A percentile compares a stretch with the other conserved stretches of the same genome.
phyloP scores from a whole-genome alignment of 352 stramenopile species.

The Globisporangium takayamanum region DNA sequence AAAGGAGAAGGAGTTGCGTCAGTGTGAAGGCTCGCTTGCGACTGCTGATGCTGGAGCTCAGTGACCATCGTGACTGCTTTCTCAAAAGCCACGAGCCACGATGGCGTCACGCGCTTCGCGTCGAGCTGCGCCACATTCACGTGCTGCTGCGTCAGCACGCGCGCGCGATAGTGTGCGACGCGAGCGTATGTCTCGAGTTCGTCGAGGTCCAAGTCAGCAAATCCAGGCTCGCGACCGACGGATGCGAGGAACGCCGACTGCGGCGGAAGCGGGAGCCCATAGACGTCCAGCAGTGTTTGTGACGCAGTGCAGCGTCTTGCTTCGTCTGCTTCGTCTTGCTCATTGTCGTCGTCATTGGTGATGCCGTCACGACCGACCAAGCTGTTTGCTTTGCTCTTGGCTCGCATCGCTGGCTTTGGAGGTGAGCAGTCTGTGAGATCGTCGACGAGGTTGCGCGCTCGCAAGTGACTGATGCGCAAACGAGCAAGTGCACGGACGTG shows the following conservation, averaged over 20 bases:
- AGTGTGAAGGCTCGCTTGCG: not conserved
- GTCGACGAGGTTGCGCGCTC: conserved; percentile 12
- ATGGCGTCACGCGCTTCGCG: conserved; percentile 23
- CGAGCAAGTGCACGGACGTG: not conserved
- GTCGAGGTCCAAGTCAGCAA: conserved; percentile 40
- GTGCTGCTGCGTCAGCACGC: conserved; percentile 33
- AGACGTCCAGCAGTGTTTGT: conserved; percentile 36
- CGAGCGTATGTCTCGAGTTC: conserved; percentile 45
- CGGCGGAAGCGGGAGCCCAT: conserved; percentile 21
- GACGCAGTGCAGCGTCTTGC: no score
- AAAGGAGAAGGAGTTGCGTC: not conserved
- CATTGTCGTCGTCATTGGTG: not conserved
- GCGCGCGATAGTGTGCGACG: conserved; percentile 53
- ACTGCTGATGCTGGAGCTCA: conserved; percentile 21
- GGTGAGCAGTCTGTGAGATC: conserved; percentile 4
- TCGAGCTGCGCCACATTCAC: conserved; percentile 16
- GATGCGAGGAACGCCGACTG: conserved; percentile 17
- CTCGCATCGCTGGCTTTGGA: not conserved
- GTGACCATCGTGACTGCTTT: conserved; percentile 14
- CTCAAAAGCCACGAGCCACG: conserved; percentile 40
- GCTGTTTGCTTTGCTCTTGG: not conserved
- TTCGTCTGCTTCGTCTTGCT: not conserved
- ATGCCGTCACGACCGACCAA: not conserved
- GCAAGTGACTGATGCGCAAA: conserved; percentile 12
- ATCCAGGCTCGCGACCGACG: conserved; percentile 19